Base-by-base conservation (phyloP, 495 filamentous ascomycete genomes). In the Platismatia glauca region DNA sequence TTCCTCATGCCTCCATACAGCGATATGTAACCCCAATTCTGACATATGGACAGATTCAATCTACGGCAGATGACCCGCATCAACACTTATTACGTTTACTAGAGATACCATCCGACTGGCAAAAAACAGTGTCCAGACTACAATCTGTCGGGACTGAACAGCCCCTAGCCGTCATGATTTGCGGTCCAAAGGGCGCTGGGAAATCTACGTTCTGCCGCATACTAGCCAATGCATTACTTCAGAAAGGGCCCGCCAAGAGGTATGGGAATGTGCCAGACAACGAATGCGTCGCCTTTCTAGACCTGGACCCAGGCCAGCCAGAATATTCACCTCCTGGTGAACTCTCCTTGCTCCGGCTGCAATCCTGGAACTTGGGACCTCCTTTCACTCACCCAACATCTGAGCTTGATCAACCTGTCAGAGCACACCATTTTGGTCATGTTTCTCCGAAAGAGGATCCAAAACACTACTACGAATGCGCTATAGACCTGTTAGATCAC, bases 121-220 rank as follows among this genome's bases (percentile, higher is more conserved):
- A 82, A 61, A 73, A 74, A 66, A 73, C 62, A 72, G 56, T 76
- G 75, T 33, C 75, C 69, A 37, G 67, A 61, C 22, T 71, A 73
- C 34, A 71, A 70, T 43, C 76, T 74, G 41, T 63, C 70, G 20
- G 77, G 73, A 11, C 77, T 75, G 44, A 78, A 78, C 44, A 69
- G 64, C 61, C 77, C 66, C 59, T 75, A 65, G 63, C 78, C 60
- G 73, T 84, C 6, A 76, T 93, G 61, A 71, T 93, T 5, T 89
- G 86, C 58, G 91, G 91, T 3, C 87, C 90, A 1, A 93, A 95
- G 63, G 86, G 82, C 1, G 88, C 90, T 18, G 91, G 91, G 20
- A 95, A 95, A 71, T 95, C 91, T 4, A 93, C 89, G 0, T 91
- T 95, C 66, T 83, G 84, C 50, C 87, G 85, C 56, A 75, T 90